Evolutionary conservation across 257 asterid genomes (phyloP), one percentile per base, ranked within the genome.

Genomic region (Solanum sparsipilum): DNA sequence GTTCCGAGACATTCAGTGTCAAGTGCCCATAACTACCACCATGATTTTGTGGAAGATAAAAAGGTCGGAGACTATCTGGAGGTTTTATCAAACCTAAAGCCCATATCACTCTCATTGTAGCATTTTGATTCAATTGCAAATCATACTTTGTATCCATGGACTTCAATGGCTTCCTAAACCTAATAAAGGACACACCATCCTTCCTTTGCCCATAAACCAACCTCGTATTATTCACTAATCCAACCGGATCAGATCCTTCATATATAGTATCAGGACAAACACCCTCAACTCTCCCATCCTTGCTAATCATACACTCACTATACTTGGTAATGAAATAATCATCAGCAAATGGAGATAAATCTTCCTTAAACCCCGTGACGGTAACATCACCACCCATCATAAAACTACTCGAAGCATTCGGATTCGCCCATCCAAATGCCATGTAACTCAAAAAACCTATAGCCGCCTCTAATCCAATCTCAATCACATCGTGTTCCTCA

Each of bases 371-470:
- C 87, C 99, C 98, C 4, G 98, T 87, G 73, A 97, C 87, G 2
- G 92, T 94, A 78, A 97, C 98, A 88, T 97, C 99, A 84, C 98
- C 94, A 15, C 98, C 99, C 58, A 97, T 85, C 99, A 97, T 97
- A 90, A 93, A 90, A 63, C 95, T 93, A 85, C 89, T 90, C 1
- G 94, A 88, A 15, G 94, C 92, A 88, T 92, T 93, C 31, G 98
- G 98, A 71, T 94, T 90, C 4, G 99, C 99, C 99, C 99, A 97
- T 84, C 99, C 99, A 73, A 97, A 96, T 9, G 95, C 98, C 99
- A 96, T 97, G 73, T 97, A 97, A 90, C 90, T 89, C 91, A 93
- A 91, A 88, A 89, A 88, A 71, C 94, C 94, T 71, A 91, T 87
- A 18, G 97, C 95, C 89, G 96, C 99, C 92, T 97, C 99, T 91